phyloP scores from a whole-genome alignment of 768 basidiomycete species.

The Leucocoprinus birnbaumii region DNA sequence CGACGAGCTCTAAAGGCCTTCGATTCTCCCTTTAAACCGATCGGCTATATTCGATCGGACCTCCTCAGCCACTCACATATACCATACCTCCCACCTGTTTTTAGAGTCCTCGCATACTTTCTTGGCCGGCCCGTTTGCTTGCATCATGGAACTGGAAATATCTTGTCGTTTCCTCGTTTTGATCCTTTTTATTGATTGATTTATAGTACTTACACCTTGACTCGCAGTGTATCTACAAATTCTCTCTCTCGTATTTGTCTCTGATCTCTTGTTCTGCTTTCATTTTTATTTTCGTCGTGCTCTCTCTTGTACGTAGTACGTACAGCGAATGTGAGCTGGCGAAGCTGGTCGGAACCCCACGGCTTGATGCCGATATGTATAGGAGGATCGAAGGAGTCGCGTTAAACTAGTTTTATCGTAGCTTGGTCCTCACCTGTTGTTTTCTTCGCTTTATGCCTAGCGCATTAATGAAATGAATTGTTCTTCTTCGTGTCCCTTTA shows the following conservation, averaged over 20 bases:
- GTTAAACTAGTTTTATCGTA: neutral
- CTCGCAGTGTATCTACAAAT: conserved; percentile 4
- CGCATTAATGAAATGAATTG: neutral
- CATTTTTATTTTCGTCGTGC: too few relatives aligned
- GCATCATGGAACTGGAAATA: neutral
- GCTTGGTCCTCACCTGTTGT: neutral
- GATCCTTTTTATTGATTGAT: neutral
- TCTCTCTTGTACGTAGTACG: conserved; percentile 1
- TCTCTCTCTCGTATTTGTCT: neutral
- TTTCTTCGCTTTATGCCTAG: too few relatives aligned
- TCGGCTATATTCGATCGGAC: too few relatives aligned
- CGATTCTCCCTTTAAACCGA: neutral
- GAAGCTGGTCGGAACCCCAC: too few relatives aligned
- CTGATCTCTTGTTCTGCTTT: neutral
- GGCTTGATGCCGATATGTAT: conserved; percentile 4
- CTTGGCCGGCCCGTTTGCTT: neutral
- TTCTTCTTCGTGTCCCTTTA: neutral
- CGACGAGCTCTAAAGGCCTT: conserved; percentile 38
- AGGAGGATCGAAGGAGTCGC: too few relatives aligned
- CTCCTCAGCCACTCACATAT: neutral
- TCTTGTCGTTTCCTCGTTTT: neutral
- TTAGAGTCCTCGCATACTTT: neutral
- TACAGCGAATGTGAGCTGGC: too few relatives aligned
- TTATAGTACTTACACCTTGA: neutral
- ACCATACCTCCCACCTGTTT: neutral